Conservation (phyloP, 148 eudicot genomes). For the Diospyros kaki region DNA sequence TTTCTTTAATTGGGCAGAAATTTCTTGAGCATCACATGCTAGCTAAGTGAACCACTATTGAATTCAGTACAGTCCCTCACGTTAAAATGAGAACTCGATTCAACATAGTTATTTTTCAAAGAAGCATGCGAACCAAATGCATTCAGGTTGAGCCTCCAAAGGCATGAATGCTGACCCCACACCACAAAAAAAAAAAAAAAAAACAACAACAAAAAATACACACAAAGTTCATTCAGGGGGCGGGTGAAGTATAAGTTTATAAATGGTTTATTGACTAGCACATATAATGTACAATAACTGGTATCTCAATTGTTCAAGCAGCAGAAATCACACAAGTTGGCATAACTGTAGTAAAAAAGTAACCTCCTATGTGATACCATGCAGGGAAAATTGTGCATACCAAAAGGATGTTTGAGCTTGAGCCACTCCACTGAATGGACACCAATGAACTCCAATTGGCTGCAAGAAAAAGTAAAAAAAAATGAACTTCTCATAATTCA, state of each 20-base stretch:
- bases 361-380: neutral
- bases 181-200: too few relatives aligned
- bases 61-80: neutral
- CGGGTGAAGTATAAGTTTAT: neutral
- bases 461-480: slow-evolving; percentile 14
- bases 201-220: too few relatives aligned
- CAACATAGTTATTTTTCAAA: neutral
- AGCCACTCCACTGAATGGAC: slow-evolving; percentile 27
- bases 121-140: too few relatives aligned
- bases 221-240: too few relatives aligned
- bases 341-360: neutral
- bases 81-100: neutral
- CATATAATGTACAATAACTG: neutral
- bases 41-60: neutral
- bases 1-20: neutral
- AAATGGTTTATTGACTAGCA: neutral
- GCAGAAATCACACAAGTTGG: too few relatives aligned
- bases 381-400: slow-evolving; percentile 21
- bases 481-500: neutral
- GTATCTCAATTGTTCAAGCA: too few relatives aligned
- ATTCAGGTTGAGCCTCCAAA: too few relatives aligned
- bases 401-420: slow-evolving; percentile 24
- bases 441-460: slow-evolving; percentile 31
- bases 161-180: too few relatives aligned
- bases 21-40: neutral